These are phyloP conservation scores for Debaryomyces maramus DNA, from an alignment of 805 yeast genomes.

Conservation along the genomic window DNA sequence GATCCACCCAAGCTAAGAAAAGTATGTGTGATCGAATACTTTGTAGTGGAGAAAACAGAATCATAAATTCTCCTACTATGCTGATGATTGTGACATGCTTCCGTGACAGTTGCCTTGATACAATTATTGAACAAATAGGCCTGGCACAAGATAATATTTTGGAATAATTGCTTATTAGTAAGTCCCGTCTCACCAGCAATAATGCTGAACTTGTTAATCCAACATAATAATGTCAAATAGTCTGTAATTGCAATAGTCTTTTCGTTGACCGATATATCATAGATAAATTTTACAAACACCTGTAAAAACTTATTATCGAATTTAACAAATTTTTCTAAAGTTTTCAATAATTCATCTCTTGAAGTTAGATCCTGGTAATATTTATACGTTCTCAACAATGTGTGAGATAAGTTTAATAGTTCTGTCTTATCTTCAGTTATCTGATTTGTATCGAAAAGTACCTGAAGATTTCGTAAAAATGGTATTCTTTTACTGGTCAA, in stretches of 20 bases:
- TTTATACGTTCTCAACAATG: conserved; percentile 48
- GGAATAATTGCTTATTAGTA: conserved; percentile 18
- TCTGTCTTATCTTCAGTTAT: conserved; percentile 13
- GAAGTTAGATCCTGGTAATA: conserved; percentile 54
- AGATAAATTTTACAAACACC: conserved; percentile 41
- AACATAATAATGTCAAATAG: conserved; percentile 55
- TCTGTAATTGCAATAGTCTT: conserved; percentile 52
- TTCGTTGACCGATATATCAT: conserved; percentile 26
- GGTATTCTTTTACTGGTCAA: conserved; percentile 36
- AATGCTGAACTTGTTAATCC: conserved; percentile 47
- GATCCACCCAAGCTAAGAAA: conserved; percentile 2
- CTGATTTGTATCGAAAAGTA: conserved; percentile 23
- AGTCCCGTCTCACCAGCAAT: conserved; percentile 8
- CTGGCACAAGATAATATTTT: conserved; percentile 28
- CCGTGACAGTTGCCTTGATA: conserved; percentile 2
- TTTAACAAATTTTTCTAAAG: conserved; percentile 38
- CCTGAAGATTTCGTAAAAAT: conserved; percentile 29
- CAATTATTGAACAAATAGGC: conserved; percentile 38
- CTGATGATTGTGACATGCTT: conserved; percentile 6
- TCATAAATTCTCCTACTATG: conserved; percentile 25
- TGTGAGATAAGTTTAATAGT: conserved; percentile 20
- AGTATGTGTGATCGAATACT: conserved; percentile 17
- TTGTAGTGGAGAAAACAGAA: conserved; percentile 32
- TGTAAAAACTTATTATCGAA: conserved; percentile 32
- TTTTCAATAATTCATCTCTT: conserved; percentile 39